These are phyloP conservation scores for Misopates orontium DNA, from an alignment of 257 asterid species.

Conservation along the genomic window DNA sequence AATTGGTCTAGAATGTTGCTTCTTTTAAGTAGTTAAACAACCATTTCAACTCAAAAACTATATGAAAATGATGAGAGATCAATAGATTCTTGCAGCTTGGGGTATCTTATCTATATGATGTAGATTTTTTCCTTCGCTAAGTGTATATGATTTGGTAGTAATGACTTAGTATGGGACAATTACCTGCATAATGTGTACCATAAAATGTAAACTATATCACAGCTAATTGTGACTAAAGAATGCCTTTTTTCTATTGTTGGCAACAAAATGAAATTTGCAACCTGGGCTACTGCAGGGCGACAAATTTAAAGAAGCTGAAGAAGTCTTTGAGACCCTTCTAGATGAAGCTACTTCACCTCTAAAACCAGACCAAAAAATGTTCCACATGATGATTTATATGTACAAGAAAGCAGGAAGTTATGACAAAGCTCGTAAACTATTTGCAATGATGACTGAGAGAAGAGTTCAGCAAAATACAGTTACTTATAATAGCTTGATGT, in stretches of 20 bases:
- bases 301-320: conserved; percentile 87
- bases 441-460: conserved; percentile 70
- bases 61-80: background rate
- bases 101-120: background rate
- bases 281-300: conserved; percentile 62
- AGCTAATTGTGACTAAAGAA: background rate
- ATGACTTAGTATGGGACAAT: background rate
- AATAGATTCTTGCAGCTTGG: background rate
- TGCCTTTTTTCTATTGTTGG: conserved; percentile 15
- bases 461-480: conserved; percentile 71
- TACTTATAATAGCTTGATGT: conserved; percentile 94
- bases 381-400: conserved; percentile 99
- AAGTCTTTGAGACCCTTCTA: conserved; percentile 67
- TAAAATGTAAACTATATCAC: background rate
- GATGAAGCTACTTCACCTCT: conserved; percentile 59
- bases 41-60: background rate
- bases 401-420: conserved; percentile 71
- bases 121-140: background rate
- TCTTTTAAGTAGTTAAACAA: too few relatives aligned
- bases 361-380: conserved; percentile 97
- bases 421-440: conserved; percentile 84
- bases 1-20: too few relatives aligned
- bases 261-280: conserved; percentile 12
- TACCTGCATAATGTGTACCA: background rate
- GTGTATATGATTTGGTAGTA: background rate